Evolutionary conservation across 164 flowering plant genomes (phyloP).

Genomic region (Nelumbo lutea): DNA sequence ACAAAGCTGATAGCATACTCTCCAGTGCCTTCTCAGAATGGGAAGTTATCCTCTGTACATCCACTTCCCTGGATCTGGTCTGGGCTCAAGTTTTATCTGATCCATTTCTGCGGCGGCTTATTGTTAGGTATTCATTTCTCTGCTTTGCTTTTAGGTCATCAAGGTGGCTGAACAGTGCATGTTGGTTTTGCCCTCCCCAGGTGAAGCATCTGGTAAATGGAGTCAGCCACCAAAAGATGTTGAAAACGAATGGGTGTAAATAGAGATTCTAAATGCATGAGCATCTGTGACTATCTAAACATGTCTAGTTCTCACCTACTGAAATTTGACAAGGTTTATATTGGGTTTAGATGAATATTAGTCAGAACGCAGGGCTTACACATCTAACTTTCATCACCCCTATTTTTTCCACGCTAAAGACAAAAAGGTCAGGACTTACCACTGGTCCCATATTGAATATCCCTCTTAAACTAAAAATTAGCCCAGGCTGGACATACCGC

Average conservation of each 20-base stretch:
- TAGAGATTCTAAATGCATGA: too few species aligned
- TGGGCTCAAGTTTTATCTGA: conserved; percentile 93
- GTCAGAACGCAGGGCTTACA: background rate
- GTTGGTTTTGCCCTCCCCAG: too few species aligned
- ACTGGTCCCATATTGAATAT: too few species aligned
- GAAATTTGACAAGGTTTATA: too few species aligned
- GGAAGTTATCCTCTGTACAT: conserved; percentile 78
- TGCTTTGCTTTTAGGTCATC: too few species aligned
- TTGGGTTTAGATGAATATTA: background rate
- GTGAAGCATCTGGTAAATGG: too few species aligned
- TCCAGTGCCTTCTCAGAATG: conserved; percentile 65
- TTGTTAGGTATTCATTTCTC: conserved; percentile 57
- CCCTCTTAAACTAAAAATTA: too few species aligned
- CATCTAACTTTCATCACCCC: background rate
- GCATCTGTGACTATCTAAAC: too few species aligned
- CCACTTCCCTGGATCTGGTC: conserved; percentile 57
- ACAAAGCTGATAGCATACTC: conserved; percentile 60
- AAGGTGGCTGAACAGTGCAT: too few species aligned
- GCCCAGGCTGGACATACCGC: background rate
- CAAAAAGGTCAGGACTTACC: background rate
- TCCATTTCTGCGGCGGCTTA: conserved; percentile 77
- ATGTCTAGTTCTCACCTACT: background rate
- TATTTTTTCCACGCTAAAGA: background rate
- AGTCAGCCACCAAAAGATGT: too few species aligned
- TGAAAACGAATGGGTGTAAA: too few species aligned